Evolutionary conservation across 345 rosid genomes (phyloP), one percentile per base, ranked within the genome.

Genomic region (Stellera chamaejasme): DNA sequence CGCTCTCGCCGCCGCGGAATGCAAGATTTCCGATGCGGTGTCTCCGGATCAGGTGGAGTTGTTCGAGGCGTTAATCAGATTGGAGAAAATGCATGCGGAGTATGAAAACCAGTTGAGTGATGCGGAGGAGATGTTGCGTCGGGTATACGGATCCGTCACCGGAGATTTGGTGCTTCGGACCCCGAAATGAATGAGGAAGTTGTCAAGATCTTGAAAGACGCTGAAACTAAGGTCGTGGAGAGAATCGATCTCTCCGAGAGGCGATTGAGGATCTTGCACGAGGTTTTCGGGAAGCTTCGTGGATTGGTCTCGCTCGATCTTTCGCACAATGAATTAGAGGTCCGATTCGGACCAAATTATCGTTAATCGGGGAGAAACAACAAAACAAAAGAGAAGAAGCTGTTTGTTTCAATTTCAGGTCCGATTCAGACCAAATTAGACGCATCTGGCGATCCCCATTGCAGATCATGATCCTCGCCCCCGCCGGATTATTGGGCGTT

Each of bases 251-350:
- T n/a, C n/a, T n/a, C n/a, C n/a, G n/a, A n/a, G n/a, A n/a, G n/a
- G n/a, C n/a, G n/a, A n/a, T n/a, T n/a, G n/a, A n/a, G n/a, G n/a
- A n/a, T n/a, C n/a, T n/a, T n/a, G n/a, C n/a, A n/a, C n/a, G n/a
- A n/a, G n/a, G n/a, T n/a, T n/a, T n/a, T n/a, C n/a, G n/a, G n/a
- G n/a, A n/a, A n/a, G n/a, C n/a, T n/a, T n/a, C n/a, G n/a, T n/a
- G n/a, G n/a, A n/a, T n/a, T n/a, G n/a, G n/a, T n/a, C n/a, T n/a
- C n/a, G n/a, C n/a, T n/a, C 65, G 72, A 84, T 76, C 75, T 93
- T 59, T 78, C 96, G 4, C 60, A 64, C 71, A 93, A 93, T 63
- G 80, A 74, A 57, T 69, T 93, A 14, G 79, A 68, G 96, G 99
- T 93, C n/a, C n/a, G n/a, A n/a, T n/a, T n/a, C n/a, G n/a, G n/a